A percentile compares a stretch with the other conserved stretches of the same genome.
Conservation (phyloP, 495 filamentous ascomycete species). For the Talaromyces stipitatus region DNA sequence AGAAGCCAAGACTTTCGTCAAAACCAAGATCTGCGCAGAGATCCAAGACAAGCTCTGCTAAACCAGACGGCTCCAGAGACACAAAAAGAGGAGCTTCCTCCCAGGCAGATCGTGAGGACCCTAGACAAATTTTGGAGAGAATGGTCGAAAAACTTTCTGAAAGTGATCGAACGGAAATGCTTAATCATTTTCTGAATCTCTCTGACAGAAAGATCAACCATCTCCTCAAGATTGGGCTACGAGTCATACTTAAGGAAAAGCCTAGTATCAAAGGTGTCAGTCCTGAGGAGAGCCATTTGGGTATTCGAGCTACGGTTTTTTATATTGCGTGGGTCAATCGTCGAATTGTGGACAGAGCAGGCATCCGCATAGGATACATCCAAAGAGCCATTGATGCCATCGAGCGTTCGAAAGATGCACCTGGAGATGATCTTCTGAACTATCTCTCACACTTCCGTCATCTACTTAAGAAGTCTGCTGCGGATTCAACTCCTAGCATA, state of each 20-base stretch:
- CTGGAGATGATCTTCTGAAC: background rate
- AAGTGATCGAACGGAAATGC: constrained; percentile 10
- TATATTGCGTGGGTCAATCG: constrained; percentile 35
- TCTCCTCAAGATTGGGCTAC: background rate
- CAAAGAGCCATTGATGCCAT: constrained; percentile 12
- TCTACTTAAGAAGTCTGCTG: background rate
- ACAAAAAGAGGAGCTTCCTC: background rate
- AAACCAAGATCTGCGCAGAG: background rate
- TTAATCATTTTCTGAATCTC: background rate
- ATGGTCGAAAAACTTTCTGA: background rate
- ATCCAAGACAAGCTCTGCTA: background rate
- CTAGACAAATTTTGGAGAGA: background rate
- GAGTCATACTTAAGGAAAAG: background rate
- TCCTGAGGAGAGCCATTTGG: constrained; percentile 4
- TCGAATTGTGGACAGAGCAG: constrained; percentile 10
- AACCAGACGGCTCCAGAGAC: background rate
- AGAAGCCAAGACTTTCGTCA: background rate
- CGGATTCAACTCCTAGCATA: background rate
- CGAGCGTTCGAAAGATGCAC: constrained; percentile 7
- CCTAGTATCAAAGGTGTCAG: constrained; percentile 6
- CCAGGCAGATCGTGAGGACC: background rate
- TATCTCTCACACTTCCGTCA: constrained; percentile 5
- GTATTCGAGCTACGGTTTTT: constrained; percentile 26
- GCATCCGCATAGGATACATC: constrained; percentile 14
- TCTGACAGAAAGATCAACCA: background rate